phyloP scores from a whole-genome alignment of 225 moss, liverwort and hornwort genomes.

The Antitrichia curtipendula region DNA sequence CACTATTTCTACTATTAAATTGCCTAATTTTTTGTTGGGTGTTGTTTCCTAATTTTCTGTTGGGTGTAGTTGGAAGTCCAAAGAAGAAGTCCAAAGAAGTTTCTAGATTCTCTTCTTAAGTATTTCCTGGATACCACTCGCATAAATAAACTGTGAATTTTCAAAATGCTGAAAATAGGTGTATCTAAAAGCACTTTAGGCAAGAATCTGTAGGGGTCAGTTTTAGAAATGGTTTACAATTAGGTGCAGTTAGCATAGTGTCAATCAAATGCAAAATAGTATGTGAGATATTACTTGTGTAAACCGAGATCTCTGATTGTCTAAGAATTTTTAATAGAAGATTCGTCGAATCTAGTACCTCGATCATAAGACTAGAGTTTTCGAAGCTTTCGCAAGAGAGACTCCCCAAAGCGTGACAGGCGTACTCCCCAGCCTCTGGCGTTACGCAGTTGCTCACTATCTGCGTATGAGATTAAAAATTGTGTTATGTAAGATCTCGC shows the following conservation, averaged over 20 bases:
- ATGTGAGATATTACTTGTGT: not conserved
- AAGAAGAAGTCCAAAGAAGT: not conserved
- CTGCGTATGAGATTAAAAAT: not conserved
- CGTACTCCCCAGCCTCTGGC: slow-evolving; percentile 44
- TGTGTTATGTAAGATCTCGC: not conserved
- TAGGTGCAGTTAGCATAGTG: not conserved
- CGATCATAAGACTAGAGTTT: slow-evolving; percentile 29
- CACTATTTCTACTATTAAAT: not conserved
- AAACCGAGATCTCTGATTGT: not conserved
- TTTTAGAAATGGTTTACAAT: not conserved
- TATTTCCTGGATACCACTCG: too few species aligned
- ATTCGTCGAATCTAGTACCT: not conserved
- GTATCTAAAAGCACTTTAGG: not conserved
- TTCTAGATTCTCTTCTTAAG: not conserved
- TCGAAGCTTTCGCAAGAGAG: slow-evolving; percentile 31
- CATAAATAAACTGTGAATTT: not conserved
- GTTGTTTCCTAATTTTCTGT: too few species aligned
- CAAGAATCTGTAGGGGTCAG: not conserved
- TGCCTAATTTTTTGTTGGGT: not conserved
- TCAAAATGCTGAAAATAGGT: not conserved
- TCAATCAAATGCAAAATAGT: not conserved
- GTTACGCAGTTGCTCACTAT: slow-evolving; percentile 30
- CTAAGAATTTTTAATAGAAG: not conserved
- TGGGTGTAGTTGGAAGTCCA: not conserved
- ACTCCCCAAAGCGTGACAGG: slow-evolving; percentile 39